A percentile compares a stretch with the other conserved stretches of the same genome.
phyloP scores from a whole-genome alignment of 352 stramenopile genomes.

The Globisporangium irregulare region DNA sequence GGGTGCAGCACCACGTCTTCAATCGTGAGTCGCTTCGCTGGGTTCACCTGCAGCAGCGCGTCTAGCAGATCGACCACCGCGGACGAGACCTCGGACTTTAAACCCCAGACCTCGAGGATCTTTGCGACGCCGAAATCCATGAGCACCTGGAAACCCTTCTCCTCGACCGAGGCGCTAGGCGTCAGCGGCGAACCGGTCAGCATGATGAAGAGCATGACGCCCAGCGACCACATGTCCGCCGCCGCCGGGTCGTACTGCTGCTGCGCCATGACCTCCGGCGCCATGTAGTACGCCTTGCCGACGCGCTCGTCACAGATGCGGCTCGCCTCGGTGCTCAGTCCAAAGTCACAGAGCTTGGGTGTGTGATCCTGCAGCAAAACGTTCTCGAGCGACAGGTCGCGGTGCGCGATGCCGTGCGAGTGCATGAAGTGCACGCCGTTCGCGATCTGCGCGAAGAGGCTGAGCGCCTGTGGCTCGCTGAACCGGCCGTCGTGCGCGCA shows the following conservation, averaged over 20 bases:
- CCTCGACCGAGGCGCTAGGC: constrained; percentile 23
- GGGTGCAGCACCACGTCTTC: constrained; percentile 26
- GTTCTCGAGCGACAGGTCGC: constrained; percentile 59
- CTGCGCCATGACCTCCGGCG: constrained; percentile 40
- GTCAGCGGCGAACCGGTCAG: constrained; percentile 50
- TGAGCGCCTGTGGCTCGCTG: constrained; percentile 18
- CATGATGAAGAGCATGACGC: constrained; percentile 67
- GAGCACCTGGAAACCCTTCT: constrained; percentile 31
- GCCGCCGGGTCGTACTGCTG: constrained; percentile 37
- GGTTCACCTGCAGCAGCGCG: constrained; percentile 33
- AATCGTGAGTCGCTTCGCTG: constrained; percentile 28
- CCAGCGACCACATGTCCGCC: constrained; percentile 70
- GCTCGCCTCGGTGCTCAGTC: constrained; percentile 29
- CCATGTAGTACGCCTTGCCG: constrained; percentile 58
- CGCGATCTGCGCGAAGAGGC: constrained; percentile 31
- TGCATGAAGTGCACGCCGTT: constrained; percentile 39
- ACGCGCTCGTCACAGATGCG: constrained; percentile 24
- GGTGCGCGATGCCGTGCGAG: constrained; percentile 40
- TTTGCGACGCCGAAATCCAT: constrained; percentile 35
- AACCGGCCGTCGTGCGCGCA: constrained; percentile 21
- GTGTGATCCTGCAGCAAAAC: constrained; percentile 30
- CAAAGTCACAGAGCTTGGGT: constrained; percentile 60
- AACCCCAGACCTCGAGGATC: constrained; percentile 51
- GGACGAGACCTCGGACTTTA: constrained; percentile 25
- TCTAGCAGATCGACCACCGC: constrained; percentile 25